Conservation (phyloP, 257 asterid genomes). For the Solanum ossicruentum region DNA sequence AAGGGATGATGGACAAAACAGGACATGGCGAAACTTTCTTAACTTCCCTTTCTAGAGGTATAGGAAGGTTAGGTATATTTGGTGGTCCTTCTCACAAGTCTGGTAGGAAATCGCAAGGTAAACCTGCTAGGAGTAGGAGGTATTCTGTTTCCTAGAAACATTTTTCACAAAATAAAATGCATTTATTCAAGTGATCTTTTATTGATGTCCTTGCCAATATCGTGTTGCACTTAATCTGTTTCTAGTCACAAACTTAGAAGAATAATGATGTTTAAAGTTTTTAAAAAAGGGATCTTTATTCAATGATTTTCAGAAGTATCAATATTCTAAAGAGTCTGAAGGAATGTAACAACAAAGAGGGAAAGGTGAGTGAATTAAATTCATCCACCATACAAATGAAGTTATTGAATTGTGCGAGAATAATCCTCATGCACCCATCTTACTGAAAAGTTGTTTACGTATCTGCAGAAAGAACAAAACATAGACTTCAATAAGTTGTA, state of each 20-base stretch:
- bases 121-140: conserved; percentile 30
- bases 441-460: conserved; percentile 15
- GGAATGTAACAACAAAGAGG: background rate
- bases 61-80: conserved; percentile 43
- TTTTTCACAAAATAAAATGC: background rate
- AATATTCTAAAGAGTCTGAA: background rate
- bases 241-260: background rate
- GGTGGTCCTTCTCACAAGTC: conserved; percentile 23
- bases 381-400: background rate
- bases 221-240: background rate
- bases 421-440: conserved; percentile 5
- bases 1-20: conserved; percentile 54
- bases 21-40: conserved; percentile 33
- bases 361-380: background rate
- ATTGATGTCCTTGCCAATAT: background rate
- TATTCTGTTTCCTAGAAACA: conserved; percentile 13
- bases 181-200: background rate
- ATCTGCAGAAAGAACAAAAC: conserved; percentile 15
- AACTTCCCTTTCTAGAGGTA: conserved; percentile 55
- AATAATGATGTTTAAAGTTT: background rate
- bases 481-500: background rate
- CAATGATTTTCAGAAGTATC: background rate
- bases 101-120: conserved; percentile 22
- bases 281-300: background rate
- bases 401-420: background rate